A percentile compares a stretch with the other conserved stretches of the same genome.
phyloP scores from a whole-genome alignment of 805 yeast species.

The Kodamaea nitidulidarum region DNA sequence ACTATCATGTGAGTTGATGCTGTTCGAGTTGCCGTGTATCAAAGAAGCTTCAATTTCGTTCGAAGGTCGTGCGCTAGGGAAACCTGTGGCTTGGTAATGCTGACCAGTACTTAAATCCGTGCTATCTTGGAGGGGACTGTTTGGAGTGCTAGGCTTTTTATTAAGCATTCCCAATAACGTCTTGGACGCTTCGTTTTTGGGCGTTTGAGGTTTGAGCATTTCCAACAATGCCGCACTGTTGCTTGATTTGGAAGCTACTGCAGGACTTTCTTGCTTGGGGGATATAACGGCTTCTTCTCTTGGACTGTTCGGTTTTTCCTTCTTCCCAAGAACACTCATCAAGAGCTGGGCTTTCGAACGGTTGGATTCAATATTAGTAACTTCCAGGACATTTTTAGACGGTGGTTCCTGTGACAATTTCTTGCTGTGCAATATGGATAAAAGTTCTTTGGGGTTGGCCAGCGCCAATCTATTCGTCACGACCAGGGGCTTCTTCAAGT shows the following conservation, averaged over 20 bases:
- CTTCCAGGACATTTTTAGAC: conserved; percentile 9
- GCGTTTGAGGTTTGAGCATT: conserved; percentile 3
- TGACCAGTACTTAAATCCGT: neutral
- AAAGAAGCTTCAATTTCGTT: conserved; percentile 24
- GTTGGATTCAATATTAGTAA: conserved; percentile 19
- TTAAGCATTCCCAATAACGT: conserved; percentile 7
- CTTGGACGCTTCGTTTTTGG: conserved; percentile 4
- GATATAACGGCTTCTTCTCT: neutral
- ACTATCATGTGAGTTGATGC: conserved; percentile 9
- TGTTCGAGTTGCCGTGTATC: conserved; percentile 9
- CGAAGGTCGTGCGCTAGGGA: conserved; percentile 17
- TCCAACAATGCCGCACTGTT: conserved; percentile 5
- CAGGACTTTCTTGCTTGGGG: neutral
- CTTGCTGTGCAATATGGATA: conserved; percentile 37
- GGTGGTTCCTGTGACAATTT: conserved; percentile 4
- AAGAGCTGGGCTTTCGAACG: conserved; percentile 30
- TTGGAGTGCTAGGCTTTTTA: conserved; percentile 1
- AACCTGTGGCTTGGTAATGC: neutral
- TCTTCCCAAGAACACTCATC: conserved; percentile 25
- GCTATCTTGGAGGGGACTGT: neutral
- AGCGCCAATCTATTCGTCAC: conserved; percentile 26
- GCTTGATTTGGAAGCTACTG: no score
- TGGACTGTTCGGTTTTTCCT: conserved; percentile 8
- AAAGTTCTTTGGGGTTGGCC: conserved; percentile 39
- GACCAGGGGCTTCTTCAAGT: conserved; percentile 30